These are phyloP conservation scores for Royoungia palumana DNA, from an alignment of 768 basidiomycete genomes.

Conservation along the genomic window DNA sequence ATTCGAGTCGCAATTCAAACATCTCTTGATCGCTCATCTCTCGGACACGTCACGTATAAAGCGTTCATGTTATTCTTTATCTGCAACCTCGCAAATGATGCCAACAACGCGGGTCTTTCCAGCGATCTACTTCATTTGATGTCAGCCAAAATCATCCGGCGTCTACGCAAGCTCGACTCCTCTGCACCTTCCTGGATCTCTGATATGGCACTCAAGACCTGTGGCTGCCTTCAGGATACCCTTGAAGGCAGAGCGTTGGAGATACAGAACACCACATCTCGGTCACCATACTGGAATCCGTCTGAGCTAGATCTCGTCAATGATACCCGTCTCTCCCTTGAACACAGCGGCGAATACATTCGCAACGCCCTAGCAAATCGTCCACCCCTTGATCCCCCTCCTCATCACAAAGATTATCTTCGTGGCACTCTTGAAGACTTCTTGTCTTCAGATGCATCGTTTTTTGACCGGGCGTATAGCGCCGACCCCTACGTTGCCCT, in stretches of 20 bases:
- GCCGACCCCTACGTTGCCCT: constrained; percentile 15
- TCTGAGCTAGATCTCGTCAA: constrained; percentile 27
- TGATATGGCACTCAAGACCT: not conserved
- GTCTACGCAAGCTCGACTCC: constrained; percentile 1
- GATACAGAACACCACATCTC: constrained; percentile 8
- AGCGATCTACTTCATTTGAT: constrained; percentile 6
- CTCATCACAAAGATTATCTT: not conserved
- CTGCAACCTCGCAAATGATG: constrained; percentile 22
- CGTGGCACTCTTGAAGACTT: constrained; percentile 9
- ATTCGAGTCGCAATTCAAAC: constrained; percentile 34
- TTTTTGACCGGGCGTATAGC: not conserved
- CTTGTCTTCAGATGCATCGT: constrained; percentile 1
- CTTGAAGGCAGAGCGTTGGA: not conserved
- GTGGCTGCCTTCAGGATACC: not conserved
- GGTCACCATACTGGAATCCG: not conserved
- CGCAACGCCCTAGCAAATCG: constrained; percentile 8
- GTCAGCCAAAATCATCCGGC: not conserved
- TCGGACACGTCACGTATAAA: constrained; percentile 37
- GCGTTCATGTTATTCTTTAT: constrained; percentile 44
- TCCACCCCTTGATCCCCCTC: not conserved
- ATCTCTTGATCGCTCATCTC: constrained; percentile 12
- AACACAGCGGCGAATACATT: constrained; percentile 28
- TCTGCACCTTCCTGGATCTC: not conserved
- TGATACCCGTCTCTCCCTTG: constrained; percentile 35
- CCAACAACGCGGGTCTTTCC: constrained; percentile 7